Evolutionary conservation across 768 basidiomycete genomes (phyloP), one percentile per base, ranked within the genome.

Genomic region (Lepiota brunneoincarnata): DNA sequence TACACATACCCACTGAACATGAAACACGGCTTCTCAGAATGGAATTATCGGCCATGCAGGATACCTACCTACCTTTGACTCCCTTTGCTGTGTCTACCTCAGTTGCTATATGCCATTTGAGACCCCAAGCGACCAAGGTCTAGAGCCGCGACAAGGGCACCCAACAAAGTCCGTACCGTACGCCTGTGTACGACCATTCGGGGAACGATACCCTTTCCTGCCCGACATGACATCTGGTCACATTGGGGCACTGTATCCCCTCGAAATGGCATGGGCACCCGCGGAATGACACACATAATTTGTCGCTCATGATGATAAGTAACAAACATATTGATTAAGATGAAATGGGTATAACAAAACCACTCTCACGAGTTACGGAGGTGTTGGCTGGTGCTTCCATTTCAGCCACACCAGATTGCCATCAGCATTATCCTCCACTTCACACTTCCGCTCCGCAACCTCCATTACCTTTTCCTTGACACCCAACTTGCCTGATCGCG

Each of bases 381-480:
- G 50, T 4, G 50, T 42, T 34, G 40, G 40, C 21, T 49, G 41
- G 28, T 76, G 72, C 59, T 76, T 80, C 86, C 86, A 88, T 60
- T 75, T 74, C 28, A 88, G 72, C 80, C 81, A 83, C 50, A 80
- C 76, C 53, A 71, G 73, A 64, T 84, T 77, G n/a, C 78, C 79
- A 65, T 82, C 79, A 47, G 75, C 75, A 59, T 83, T 83, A 59
- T 82, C 78, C 17, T 81, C 73, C 38, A 83, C 66, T 37, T 78
- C 74, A 62, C 90, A 93, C 62, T 75, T 79, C 61, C 93, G 84
- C 52, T 73, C 64, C 11, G 89, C 78, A 43, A 97, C 83, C 59
- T 94, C 93, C 34, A 80, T 59, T 18, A 96, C 75, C 71, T 94
- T 97, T 62, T 86, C 85, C 61, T 69, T 74, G 2, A 91, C 82